Evolutionary conservation across 768 basidiomycete genomes (phyloP).

Genomic region (Zangia roseola): DNA sequence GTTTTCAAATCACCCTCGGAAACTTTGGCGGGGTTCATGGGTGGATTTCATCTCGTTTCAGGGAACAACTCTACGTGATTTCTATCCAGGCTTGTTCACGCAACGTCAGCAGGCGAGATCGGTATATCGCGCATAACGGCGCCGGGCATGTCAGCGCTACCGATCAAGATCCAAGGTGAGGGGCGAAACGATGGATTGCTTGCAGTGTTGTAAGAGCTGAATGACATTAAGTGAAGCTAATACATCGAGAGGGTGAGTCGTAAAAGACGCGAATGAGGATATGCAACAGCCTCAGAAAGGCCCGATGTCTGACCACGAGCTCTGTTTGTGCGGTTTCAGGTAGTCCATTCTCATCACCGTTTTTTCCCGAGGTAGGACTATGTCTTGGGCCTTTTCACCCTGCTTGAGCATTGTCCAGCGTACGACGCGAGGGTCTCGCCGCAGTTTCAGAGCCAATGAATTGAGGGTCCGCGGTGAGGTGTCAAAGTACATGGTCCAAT

Average conservation of each 20-base stretch:
- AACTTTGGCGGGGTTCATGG: too few relatives aligned
- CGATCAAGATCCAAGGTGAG: too few relatives aligned
- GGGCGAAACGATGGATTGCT: too few relatives aligned
- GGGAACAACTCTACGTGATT: too few relatives aligned
- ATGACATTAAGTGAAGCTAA: neutral
- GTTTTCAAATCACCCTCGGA: too few relatives aligned
- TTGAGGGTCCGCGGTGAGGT: constrained; percentile 70
- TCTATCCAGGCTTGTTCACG: too few relatives aligned
- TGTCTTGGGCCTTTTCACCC: constrained; percentile 69
- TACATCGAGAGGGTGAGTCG: neutral
- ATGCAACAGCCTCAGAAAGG: constrained; percentile 8
- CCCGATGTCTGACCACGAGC: constrained; percentile 28
- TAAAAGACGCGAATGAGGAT: neutral
- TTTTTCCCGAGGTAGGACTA: constrained; percentile 53
- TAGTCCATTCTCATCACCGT: constrained; percentile 34
- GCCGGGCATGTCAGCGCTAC: too few relatives aligned
- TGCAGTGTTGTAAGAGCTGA: neutral
- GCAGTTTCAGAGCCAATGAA: constrained; percentile 64
- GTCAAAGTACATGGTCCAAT: constrained; percentile 92
- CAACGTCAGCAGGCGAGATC: too few relatives aligned
- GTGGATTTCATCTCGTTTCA: too few relatives aligned
- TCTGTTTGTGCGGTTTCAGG: constrained; percentile 17
- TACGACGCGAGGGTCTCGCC: constrained; percentile 78
- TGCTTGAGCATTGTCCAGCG: constrained; percentile 80
- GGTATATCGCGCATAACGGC: too few relatives aligned